Evolutionary conservation across 2,329 filamentous ascomycete species (phyloP).

Genomic region (Rachicladosporium sp.): DNA sequence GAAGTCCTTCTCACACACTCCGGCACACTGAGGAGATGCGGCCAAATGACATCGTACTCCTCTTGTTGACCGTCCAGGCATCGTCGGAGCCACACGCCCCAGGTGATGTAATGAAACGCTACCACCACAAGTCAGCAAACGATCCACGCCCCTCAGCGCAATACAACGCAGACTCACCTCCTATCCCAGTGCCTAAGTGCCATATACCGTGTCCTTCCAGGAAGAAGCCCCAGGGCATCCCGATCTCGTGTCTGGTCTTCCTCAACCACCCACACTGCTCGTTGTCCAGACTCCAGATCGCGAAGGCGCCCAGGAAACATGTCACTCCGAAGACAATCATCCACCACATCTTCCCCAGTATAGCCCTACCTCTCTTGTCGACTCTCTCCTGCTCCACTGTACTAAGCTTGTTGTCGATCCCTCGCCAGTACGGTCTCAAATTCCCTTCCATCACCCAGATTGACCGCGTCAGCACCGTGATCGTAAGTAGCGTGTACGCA

Average conservation of each 20-base stretch:
- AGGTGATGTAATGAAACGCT: slow-evolving; percentile 61
- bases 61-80: slow-evolving; percentile 62
- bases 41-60: slow-evolving; percentile 61
- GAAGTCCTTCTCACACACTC: background rate
- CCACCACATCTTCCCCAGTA: slow-evolving; percentile 59
- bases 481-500: slow-evolving; percentile 61
- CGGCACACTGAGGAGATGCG: slow-evolving; percentile 37
- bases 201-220: slow-evolving; percentile 65
- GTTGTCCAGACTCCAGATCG: slow-evolving; percentile 70
- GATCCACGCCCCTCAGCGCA: background rate
- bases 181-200: slow-evolving; percentile 70
- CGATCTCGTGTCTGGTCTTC: slow-evolving; percentile 52
- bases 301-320: slow-evolving; percentile 63
- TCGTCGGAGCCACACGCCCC: slow-evolving; percentile 70
- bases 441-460: slow-evolving; percentile 40
- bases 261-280: slow-evolving; percentile 55
- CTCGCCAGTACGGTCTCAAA: slow-evolving; percentile 43
- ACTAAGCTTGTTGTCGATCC: slow-evolving; percentile 28
- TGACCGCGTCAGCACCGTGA: slow-evolving; percentile 51
- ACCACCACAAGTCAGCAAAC: slow-evolving; percentile 1
- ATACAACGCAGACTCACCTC: slow-evolving; percentile 22
- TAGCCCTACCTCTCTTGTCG: slow-evolving; percentile 39
- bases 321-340: slow-evolving; percentile 57
- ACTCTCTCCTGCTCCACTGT: slow-evolving; percentile 8
- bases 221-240: slow-evolving; percentile 68